Evolutionary conservation across 371 early-diverging fungal genomes (phyloP).

Genomic region (Lichtheimia hyalospora): DNA sequence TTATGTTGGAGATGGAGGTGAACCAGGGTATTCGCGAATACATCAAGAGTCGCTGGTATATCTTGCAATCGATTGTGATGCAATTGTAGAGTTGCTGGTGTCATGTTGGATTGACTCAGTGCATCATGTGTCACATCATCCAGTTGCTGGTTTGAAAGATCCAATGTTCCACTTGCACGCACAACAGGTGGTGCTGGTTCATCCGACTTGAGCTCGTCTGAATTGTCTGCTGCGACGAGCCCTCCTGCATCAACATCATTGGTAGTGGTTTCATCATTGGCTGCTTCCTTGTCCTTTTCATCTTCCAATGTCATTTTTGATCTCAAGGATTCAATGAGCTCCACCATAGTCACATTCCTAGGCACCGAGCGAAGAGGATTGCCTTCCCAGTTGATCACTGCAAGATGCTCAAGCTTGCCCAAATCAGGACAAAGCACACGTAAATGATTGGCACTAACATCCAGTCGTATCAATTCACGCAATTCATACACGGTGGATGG

Average conservation of each 20-base stretch:
- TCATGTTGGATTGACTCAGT: not conserved
- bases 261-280: not conserved
- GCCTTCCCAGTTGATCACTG: constrained; percentile 55
- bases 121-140: not conserved
- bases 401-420: constrained; percentile 49
- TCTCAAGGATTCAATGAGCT: constrained; percentile 38
- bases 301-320: not conserved
- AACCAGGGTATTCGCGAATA: constrained; percentile 39
- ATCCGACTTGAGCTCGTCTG: not conserved
- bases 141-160: constrained; percentile 6
- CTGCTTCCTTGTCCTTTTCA: not conserved
- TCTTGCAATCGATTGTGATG: constrained; percentile 44
- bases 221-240: constrained; percentile 1
- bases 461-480: constrained; percentile 51
- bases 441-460: constrained; percentile 63
- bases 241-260: not conserved
- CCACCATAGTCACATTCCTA: constrained; percentile 43
- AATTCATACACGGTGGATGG: constrained; percentile 50
- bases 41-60: constrained; percentile 35
- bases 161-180: constrained; percentile 6
- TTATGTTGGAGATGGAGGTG: constrained; percentile 54
- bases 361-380: constrained; percentile 57
- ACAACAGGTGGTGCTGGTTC: not conserved
- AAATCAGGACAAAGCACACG: constrained; percentile 54
- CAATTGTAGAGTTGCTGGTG: constrained; percentile 17